Percentiles rank a stretch among this genome's conserved stretches.
Conservation (phyloP, 306 rosid species). For the Sindora glabra region DNA sequence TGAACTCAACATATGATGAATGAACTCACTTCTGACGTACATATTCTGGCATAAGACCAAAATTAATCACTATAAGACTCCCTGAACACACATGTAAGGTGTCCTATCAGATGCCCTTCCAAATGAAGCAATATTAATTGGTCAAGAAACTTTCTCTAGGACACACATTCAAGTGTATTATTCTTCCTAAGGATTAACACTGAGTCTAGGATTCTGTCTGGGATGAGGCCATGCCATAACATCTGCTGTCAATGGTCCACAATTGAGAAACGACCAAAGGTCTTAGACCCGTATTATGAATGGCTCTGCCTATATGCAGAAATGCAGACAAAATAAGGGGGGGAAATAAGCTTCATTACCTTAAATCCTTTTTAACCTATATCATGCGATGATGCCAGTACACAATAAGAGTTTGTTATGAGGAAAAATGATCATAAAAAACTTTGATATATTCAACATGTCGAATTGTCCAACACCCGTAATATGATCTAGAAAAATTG, state of each 20-base stretch:
- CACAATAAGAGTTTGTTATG: too few species aligned
- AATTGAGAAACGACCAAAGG: not conserved
- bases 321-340: not conserved
- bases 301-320: not conserved
- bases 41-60: not conserved
- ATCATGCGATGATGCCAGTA: too few species aligned
- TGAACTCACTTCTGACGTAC: not conserved
- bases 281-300: not conserved
- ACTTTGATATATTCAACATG: too few species aligned
- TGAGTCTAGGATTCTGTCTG: not conserved
- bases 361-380: too few species aligned
- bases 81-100: not conserved
- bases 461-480: too few species aligned
- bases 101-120: not conserved
- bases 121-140: not conserved
- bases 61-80: not conserved
- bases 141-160: not conserved
- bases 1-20: not conserved
- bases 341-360: too few species aligned
- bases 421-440: too few species aligned
- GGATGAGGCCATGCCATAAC: not conserved
- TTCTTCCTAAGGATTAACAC: not conserved
- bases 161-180: not conserved
- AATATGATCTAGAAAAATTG: too few species aligned
- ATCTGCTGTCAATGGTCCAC: not conserved